Percentiles rank a stretch among this genome's conserved stretches.
Conservation (phyloP, 495 filamentous ascomycete genomes). For the Trypethelium eluteriae region DNA sequence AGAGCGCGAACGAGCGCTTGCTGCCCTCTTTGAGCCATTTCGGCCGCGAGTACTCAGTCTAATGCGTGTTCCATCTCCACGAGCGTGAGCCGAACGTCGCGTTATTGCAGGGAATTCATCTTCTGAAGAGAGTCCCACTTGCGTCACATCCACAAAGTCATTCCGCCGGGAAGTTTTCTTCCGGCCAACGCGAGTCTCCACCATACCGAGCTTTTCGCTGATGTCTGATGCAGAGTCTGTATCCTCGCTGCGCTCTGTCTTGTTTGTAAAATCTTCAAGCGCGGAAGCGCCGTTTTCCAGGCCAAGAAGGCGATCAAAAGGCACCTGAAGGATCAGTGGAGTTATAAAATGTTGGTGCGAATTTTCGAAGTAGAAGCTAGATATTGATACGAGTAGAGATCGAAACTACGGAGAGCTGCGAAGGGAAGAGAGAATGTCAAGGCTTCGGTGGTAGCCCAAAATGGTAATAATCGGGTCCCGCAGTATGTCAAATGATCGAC, state of each 20-base stretch:
- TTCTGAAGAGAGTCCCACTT: not conserved
- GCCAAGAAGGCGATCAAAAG: constrained; percentile 30
- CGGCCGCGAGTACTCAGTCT: not conserved
- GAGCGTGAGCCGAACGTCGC: not conserved
- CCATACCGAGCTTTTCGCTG: constrained; percentile 16
- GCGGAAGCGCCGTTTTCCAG: constrained; percentile 29
- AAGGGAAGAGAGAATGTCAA: not conserved
- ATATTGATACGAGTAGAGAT: not conserved
- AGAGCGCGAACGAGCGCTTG: not conserved
- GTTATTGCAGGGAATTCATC: not conserved
- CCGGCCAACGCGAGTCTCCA: not conserved
- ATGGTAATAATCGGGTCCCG: constrained; percentile 1
- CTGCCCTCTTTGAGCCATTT: not conserved
- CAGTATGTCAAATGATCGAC: not conserved
- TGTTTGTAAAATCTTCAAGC: constrained; percentile 26
- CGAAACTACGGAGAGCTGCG: too few species aligned
- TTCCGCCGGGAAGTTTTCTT: not conserved
- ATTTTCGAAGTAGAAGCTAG: not conserved
- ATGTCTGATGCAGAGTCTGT: constrained; percentile 8
- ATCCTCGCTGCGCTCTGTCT: not conserved
- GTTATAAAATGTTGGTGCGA: not conserved
- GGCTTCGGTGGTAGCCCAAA: not conserved
- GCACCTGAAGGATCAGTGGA: constrained; percentile 21
- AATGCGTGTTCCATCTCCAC: not conserved
- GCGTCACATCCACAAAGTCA: not conserved